Percentiles rank a stretch among this genome's conserved stretches.
These are phyloP conservation scores for Posidonia oceanica DNA, from an alignment of 116 monocot species.

Conservation along the genomic window DNA sequence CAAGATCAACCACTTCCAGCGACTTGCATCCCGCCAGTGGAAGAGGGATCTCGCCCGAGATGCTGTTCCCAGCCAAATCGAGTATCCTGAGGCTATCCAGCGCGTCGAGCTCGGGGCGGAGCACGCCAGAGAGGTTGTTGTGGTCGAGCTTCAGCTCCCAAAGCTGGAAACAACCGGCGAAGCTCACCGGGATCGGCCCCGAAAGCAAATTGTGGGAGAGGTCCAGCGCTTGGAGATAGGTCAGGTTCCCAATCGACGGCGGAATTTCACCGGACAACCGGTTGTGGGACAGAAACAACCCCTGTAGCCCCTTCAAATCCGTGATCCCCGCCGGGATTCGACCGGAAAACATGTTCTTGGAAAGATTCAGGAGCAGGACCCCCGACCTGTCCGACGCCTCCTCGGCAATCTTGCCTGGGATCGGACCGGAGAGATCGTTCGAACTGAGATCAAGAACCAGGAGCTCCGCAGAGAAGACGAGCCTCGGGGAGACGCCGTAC, in stretches of 20 bases:
- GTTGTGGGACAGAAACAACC: slow-evolving; percentile 58
- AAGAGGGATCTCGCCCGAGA: slow-evolving; percentile 87
- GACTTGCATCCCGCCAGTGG: slow-evolving; percentile 85
- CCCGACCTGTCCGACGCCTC: slow-evolving; percentile 34
- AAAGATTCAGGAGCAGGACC: slow-evolving; percentile 56
- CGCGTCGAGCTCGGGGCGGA: slow-evolving; percentile 77
- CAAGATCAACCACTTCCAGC: slow-evolving; percentile 61
- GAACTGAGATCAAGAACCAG: slow-evolving; percentile 59
- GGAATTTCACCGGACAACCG: slow-evolving; percentile 63
- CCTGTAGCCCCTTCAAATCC: slow-evolving; percentile 48
- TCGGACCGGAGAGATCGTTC: slow-evolving; percentile 52
- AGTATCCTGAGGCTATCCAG: slow-evolving; percentile 70
- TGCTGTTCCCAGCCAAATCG: slow-evolving; percentile 40
- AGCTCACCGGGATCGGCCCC: slow-evolving; percentile 53
- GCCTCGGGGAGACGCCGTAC: slow-evolving; percentile 60
- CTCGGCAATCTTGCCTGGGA: slow-evolving; percentile 47
- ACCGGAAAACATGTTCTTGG: slow-evolving; percentile 48
- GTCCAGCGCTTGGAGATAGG: slow-evolving; percentile 73
- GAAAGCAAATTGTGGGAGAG: slow-evolving; percentile 64
- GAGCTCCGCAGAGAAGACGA: slow-evolving; percentile 62
- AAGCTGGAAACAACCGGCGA: slow-evolving; percentile 89
- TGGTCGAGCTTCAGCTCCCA: slow-evolving; percentile 63
- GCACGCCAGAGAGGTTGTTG: slow-evolving; percentile 75
- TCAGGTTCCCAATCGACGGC: slow-evolving; percentile 60
- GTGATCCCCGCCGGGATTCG: slow-evolving; percentile 48